Evolutionary conservation across 768 basidiomycete genomes (phyloP).

Genomic region (Trametes sanguinea): DNA sequence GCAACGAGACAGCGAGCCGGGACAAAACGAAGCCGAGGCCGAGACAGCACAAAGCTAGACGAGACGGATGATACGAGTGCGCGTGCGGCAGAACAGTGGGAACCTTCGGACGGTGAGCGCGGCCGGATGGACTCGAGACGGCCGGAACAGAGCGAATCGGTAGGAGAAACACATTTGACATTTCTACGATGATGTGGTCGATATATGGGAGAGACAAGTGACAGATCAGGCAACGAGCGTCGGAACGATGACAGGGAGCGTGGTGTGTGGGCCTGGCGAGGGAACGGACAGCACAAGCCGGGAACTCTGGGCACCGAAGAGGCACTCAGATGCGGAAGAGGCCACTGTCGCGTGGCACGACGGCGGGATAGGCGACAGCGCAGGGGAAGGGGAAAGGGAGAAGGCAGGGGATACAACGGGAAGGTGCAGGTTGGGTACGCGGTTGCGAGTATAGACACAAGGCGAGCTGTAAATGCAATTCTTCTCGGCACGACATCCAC

Average conservation of each 20-base stretch:
- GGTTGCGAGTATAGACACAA: constrained; percentile 22
- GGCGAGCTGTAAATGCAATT: not conserved
- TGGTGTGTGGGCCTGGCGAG: no score
- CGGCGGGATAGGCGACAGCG: not conserved
- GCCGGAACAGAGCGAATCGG: no score
- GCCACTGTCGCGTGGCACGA: not conserved
- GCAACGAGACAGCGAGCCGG: not conserved
- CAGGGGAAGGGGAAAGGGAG: constrained; percentile 5
- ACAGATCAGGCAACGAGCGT: constrained; percentile 26
- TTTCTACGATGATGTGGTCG: constrained; percentile 19
- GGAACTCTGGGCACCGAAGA: not conserved
- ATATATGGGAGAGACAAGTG: constrained; percentile 19
- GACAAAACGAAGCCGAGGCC: not conserved
- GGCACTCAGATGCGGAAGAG: no score
- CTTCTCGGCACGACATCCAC: not conserved
- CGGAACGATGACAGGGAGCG: constrained; percentile 9
- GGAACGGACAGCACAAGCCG: no score
- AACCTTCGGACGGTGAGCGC: not conserved
- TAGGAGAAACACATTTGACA: constrained; percentile 14
- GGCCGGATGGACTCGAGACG: not conserved
- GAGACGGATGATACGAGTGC: not conserved
- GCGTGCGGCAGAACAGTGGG: constrained; percentile 5
- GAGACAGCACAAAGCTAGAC: constrained; percentile 4
- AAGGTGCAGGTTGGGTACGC: constrained; percentile 11
- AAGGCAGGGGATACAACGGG: no score